Evolutionary conservation across 2,329 filamentous ascomycete genomes (phyloP).

Genomic region (Emergomyces pasteurianus): DNA sequence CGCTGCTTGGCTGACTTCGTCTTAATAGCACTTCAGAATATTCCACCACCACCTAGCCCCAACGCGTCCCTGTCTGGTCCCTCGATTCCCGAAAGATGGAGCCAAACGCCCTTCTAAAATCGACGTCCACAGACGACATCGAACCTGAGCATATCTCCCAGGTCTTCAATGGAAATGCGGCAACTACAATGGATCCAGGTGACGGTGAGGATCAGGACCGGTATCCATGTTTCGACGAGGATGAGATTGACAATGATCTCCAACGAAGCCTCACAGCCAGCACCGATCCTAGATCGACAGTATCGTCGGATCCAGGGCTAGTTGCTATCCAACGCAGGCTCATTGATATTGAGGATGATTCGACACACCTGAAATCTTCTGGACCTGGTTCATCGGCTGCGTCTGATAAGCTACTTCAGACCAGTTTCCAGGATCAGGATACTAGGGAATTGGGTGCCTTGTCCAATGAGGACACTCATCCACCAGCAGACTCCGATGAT

Average conservation of each 20-base stretch:
- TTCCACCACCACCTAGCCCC: not conserved
- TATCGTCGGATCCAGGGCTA: not conserved
- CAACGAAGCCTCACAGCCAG: not conserved
- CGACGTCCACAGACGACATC: not conserved
- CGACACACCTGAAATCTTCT: not conserved
- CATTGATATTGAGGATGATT: not conserved
- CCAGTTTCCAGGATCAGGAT: not conserved
- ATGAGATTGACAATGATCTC: not conserved
- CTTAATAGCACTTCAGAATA: not conserved
- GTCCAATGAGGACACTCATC: not conserved
- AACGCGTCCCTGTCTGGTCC: not conserved
- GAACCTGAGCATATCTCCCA: not conserved
- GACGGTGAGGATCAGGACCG: not conserved
- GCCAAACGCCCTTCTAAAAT: not conserved
- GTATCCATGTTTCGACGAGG: not conserved
- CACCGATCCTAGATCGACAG: not conserved
- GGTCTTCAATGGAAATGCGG: not conserved
- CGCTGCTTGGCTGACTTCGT: not conserved
- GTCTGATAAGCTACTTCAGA: not conserved
- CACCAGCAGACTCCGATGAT: not conserved
- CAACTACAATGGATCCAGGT: not conserved
- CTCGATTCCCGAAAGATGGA: not conserved
- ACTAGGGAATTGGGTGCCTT: not conserved
- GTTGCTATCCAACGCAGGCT: not conserved
- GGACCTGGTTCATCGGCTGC: not conserved